Evolutionary conservation across 1,284 basidiomycete genomes (phyloP), one percentile per base, ranked within the genome.

Genomic region (Ganoderma meredithae): DNA sequence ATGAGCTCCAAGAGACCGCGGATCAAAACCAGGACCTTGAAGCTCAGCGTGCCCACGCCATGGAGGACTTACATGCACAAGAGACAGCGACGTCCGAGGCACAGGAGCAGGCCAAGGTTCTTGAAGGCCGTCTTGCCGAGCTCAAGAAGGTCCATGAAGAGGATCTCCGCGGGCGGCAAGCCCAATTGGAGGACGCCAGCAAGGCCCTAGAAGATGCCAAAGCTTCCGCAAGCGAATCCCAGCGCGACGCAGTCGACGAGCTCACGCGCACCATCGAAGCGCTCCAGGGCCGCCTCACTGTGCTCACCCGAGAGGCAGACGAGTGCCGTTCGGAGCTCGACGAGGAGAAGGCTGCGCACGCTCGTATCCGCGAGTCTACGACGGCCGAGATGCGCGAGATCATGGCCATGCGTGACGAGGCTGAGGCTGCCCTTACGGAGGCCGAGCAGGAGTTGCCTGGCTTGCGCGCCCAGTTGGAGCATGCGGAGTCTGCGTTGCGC

Each of bases 311-410:
- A 33, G 79, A 79, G 58, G 62, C 77, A 0, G 75, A 74, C 36
- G 71, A 74, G 60, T 70, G 75, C 40, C 75, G 75, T 40, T 73
- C 73, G 2, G 78, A 80, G 65, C 75, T 89, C 3, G 78, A 81
- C 68, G 76, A 79, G 4, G 78, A 84, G 65, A 76, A 77, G 17
- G 77, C 81, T n/a, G 74, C 72, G 27, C 80, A 79, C 22, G 70
- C 44, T n/a, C 73, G 71, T 31, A 78, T 79, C 13, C 73, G 72
- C 59, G 68, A 74, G 62, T 60, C 71, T 6, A 73, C 76, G 33
- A 72, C 73, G 33, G 61, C 69, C 4, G 77, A 79, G 62, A 63
- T 77, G 27, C 72, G 67, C n/a, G 67, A 63, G 10, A 75, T 73
- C 15, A 58, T 64, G 8, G 70, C 72, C 64, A 76, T 76, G 65